These are phyloP conservation scores for Conringia planisiliqua DNA, from an alignment of 345 rosid species.

Conservation along the genomic window DNA sequence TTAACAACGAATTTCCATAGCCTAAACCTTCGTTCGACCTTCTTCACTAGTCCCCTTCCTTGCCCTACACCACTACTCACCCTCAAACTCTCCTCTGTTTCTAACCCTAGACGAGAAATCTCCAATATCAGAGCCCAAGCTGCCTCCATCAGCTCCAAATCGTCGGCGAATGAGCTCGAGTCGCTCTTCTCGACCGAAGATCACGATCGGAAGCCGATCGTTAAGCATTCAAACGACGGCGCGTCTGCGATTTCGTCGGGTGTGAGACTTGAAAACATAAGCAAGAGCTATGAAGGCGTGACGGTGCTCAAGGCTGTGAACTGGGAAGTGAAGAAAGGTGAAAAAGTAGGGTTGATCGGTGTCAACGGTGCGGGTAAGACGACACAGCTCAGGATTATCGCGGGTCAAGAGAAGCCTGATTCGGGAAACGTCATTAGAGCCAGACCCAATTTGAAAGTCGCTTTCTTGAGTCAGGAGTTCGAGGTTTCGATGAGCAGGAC, in stretches of 20 bases:
- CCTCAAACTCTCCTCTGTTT: conserved; percentile 25
- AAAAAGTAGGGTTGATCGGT: conserved; percentile 82
- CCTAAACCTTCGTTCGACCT: conserved; percentile 49
- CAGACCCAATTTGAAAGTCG: conserved; percentile 57
- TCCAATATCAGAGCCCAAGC: conserved; percentile 34
- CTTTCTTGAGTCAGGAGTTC: conserved; percentile 83
- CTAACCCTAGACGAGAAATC: conserved; percentile 5
- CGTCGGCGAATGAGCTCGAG: conserved; percentile 39
- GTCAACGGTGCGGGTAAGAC: conserved; percentile 95
- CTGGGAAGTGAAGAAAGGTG: conserved; percentile 91
- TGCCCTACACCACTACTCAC: conserved; percentile 20
- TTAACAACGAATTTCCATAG: conserved; percentile 53
- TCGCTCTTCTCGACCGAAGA: conserved; percentile 52
- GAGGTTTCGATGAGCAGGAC: conserved; percentile 84
- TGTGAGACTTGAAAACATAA: conserved; percentile 69
- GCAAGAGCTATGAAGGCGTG: conserved; percentile 77
- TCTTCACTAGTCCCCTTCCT: conserved; percentile 38
- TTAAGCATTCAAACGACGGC: conserved; percentile 37
- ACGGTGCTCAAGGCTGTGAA: conserved; percentile 70
- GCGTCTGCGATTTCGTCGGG: conserved; percentile 80
- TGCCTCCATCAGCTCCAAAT: conserved; percentile 50
- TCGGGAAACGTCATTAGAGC: conserved; percentile 76
- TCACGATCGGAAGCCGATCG: conserved; percentile 27
- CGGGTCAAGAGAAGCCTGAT: conserved; percentile 84
- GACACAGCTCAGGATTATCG: conserved; percentile 79